phyloP scores from a whole-genome alignment of 352 stramenopile species.

The Globisporangium yorkense region DNA sequence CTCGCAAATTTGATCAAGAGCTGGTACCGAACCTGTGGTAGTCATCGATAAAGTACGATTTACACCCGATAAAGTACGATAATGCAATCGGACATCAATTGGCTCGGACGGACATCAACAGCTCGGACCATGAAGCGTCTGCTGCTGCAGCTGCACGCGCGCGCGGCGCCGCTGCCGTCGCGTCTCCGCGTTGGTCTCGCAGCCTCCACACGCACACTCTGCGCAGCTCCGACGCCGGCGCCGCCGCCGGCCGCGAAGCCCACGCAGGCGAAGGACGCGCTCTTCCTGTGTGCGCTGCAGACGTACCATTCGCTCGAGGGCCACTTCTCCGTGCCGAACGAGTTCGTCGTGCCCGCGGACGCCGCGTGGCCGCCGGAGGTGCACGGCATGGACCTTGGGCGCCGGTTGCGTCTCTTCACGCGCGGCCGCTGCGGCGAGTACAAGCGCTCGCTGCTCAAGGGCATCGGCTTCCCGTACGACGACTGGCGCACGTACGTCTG shows the following conservation, averaged over 20 bases:
- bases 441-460: conserved; percentile 49
- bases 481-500: conserved; percentile 73
- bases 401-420: conserved; percentile 49
- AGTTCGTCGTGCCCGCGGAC: conserved; percentile 46
- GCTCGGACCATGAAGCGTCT: no score
- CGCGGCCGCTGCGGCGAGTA: conserved; percentile 49
- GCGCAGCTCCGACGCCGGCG: background rate
- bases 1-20: no score
- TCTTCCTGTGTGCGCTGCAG: conserved; percentile 48
- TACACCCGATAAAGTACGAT: no score
- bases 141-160: no score
- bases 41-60: no score
- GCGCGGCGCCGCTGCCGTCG: no score
- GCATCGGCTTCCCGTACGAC: conserved; percentile 58
- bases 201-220: background rate
- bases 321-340: conserved; percentile 62
- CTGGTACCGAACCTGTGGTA: no score
- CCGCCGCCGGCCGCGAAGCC: conserved; percentile 1
- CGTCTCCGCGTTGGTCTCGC: no score
- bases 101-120: no score
- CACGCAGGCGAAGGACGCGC: conserved; percentile 35
- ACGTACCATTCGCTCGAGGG: conserved; percentile 45
- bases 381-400: conserved; percentile 44
- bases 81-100: no score
- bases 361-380: conserved; percentile 41